A percentile compares a stretch with the other conserved stretches of the same genome.
phyloP scores from a whole-genome alignment of 164 flowering plant species.

The Vitis amurensis region DNA sequence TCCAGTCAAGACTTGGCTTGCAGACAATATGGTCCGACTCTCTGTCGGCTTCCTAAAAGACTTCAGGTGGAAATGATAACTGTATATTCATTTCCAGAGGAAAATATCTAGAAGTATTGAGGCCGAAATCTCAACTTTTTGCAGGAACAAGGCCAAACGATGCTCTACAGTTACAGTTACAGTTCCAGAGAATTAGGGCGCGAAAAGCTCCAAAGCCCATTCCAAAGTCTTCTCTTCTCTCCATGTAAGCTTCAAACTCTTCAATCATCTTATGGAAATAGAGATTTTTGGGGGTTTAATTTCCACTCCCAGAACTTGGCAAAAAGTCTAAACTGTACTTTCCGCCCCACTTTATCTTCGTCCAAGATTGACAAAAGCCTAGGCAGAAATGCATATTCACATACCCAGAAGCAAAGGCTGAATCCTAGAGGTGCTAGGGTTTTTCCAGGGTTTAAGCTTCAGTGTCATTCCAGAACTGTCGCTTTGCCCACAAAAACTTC shows the following conservation, averaged over 20 bases:
- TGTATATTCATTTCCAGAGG: too few species aligned
- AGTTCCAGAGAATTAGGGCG: slow-evolving; percentile 21
- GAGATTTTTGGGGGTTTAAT: slow-evolving; percentile 19
- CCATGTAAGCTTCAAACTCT: slow-evolving; percentile 22
- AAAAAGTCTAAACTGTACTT: neutral
- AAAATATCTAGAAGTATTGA: too few species aligned
- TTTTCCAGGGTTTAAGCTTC: slow-evolving; percentile 28
- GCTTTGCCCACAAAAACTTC: slow-evolving; percentile 22
- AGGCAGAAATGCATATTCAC: neutral
- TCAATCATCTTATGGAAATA: slow-evolving; percentile 10
- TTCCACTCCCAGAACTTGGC: neutral
- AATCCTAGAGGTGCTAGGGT: slow-evolving; percentile 7
- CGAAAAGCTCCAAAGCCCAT: slow-evolving; percentile 7
- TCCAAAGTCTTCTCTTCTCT: neutral
- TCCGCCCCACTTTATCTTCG: neutral
- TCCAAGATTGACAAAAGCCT: neutral
- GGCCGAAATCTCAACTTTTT: neutral
- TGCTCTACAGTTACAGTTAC: slow-evolving; percentile 9
- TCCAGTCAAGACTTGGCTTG: too few species aligned
- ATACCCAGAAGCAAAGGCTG: slow-evolving; percentile 5
- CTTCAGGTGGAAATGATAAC: too few species aligned
- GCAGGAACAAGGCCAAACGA: neutral
- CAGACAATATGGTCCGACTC: too few species aligned
- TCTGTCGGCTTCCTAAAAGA: too few species aligned
- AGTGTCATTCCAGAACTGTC: slow-evolving; percentile 33